phyloP scores from a whole-genome alignment of 1,284 basidiomycete species.

The Apiotrichum gamsii region DNA sequence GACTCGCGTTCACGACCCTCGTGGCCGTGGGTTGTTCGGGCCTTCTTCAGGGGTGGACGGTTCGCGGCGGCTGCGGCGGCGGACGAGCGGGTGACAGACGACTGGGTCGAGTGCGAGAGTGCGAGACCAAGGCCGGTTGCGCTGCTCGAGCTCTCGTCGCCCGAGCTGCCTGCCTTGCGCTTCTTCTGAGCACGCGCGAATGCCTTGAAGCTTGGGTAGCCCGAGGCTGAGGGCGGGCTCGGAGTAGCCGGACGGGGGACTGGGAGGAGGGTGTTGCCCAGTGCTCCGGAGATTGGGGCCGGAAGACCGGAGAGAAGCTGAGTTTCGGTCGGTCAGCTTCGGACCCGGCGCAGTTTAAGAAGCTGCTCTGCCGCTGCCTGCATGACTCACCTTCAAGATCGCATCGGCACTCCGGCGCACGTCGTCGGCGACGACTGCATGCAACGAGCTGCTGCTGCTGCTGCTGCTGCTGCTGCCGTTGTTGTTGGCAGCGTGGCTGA shows the following conservation, averaged over 20 bases:
- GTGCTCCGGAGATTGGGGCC: conserved; percentile 29
- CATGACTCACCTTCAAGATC: conserved; percentile 31
- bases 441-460: no score
- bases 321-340: no score
- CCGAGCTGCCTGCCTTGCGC: conserved; percentile 6
- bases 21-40: conserved; percentile 6
- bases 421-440: no score
- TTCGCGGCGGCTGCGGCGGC: no score
- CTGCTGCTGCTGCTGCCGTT: no score
- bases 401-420: conserved; percentile 21
- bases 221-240: conserved; percentile 11
- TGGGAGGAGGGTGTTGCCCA: conserved; percentile 31
- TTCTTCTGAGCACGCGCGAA: conserved; percentile 17
- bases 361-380: no score
- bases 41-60: conserved; percentile 13
- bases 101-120: conserved; percentile 2
- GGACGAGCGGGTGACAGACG: not conserved
- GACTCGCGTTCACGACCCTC: not conserved
- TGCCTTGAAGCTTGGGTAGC: conserved; percentile 14
- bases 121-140: conserved; percentile 17
- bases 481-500: no score
- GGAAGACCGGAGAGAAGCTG: conserved; percentile 33
- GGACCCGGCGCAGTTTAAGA: no score
- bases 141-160: not conserved
- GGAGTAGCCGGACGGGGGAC: conserved; percentile 17